Percentiles rank a stretch among this genome's conserved stretches.
Evolutionary conservation across 148 eudicot genomes (phyloP).

Genomic region (Polygonum aviculare): DNA sequence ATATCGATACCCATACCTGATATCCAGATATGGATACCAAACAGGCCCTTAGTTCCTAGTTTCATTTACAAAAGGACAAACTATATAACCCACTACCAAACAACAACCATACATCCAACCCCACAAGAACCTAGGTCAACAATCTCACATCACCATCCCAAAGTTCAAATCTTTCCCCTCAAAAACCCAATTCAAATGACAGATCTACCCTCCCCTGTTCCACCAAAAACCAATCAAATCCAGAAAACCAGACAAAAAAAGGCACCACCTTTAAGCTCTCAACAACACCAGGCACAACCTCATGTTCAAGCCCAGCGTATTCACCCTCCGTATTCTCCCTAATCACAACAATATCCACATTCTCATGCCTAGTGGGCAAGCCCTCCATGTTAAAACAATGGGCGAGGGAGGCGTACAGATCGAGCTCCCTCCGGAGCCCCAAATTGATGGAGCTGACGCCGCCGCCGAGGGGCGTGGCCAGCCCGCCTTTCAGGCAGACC

Average conservation of each 20-base stretch:
- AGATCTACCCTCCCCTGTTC: not conserved
- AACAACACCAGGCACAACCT: conserved; percentile 86
- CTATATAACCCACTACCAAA: too few relatives aligned
- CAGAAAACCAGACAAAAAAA: not conserved
- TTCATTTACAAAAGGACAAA: too few relatives aligned
- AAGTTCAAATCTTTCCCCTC: not conserved
- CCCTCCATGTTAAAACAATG: conserved; percentile 66
- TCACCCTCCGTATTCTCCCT: conserved; percentile 91
- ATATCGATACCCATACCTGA: too few relatives aligned
- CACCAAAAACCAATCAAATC: not conserved
- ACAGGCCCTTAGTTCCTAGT: too few relatives aligned
- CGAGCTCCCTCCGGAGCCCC: conserved; percentile 54
- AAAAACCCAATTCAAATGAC: not conserved
- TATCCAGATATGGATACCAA: too few relatives aligned
- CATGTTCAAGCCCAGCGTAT: conserved; percentile 76
- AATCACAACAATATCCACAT: conserved; percentile 75
- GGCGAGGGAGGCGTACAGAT: conserved; percentile 64
- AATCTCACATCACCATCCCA: not conserved
- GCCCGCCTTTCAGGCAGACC: conserved; percentile 64
- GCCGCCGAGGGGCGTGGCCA: conserved; percentile 71
- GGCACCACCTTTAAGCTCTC: conserved; percentile 65
- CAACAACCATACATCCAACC: too few relatives aligned
- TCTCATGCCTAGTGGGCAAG: conserved; percentile 50
- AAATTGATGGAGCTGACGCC: conserved; percentile 71
- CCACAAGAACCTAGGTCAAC: not conserved